phyloP scores from a whole-genome alignment of 306 rosid genomes.

The Quercus mongolica region DNA sequence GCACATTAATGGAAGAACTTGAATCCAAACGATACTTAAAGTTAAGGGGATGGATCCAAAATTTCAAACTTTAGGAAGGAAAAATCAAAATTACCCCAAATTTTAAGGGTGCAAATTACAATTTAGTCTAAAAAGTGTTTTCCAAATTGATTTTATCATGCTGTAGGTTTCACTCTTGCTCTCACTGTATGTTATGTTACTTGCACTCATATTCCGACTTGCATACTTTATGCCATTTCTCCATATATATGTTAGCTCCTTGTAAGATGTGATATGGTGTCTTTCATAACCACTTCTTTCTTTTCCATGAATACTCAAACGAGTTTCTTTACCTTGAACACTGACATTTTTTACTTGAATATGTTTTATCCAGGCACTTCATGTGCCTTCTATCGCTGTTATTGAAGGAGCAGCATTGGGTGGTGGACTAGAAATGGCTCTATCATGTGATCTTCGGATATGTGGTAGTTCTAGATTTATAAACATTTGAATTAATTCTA shows the following conservation, averaged over 20 bases:
- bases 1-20: too few relatives aligned
- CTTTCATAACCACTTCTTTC: neutral
- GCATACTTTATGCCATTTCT: neutral
- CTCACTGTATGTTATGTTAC: neutral
- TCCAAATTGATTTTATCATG: constrained; percentile 3
- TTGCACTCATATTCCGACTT: neutral
- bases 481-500: constrained; percentile 6
- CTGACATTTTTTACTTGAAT: constrained; percentile 8
- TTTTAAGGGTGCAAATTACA: too few relatives aligned
- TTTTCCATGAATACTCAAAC: neutral
- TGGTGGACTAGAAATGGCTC: constrained; percentile 96
- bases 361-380: constrained; percentile 51
- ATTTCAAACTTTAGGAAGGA: too few relatives aligned
- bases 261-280: neutral
- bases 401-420: constrained; percentile 95
- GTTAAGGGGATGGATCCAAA: too few relatives aligned
- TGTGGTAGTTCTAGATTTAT: constrained; percentile 56
- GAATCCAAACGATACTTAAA: too few relatives aligned
- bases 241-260: neutral
- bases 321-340: constrained; percentile 12
- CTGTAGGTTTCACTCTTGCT: constrained; percentile 4
- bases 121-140: neutral
- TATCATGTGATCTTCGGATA: constrained; percentile 91
- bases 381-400: constrained; percentile 76
- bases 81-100: too few relatives aligned